These are phyloP conservation scores for Cydonia oblonga DNA, from an alignment of 331 rosid species.

Conservation along the genomic window DNA sequence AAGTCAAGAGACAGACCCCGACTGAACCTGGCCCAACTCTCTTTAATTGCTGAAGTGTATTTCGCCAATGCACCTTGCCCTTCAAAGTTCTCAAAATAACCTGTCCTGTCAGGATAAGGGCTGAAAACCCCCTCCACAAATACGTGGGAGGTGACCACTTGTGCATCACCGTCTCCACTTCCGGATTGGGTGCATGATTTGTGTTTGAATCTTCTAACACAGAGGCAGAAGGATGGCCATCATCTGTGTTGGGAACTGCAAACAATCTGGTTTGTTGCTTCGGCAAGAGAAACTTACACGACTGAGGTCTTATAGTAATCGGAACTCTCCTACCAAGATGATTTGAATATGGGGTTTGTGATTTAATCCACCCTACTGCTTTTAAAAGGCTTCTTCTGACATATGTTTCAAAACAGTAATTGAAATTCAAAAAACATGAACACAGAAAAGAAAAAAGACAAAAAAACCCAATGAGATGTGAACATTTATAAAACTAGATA, in stretches of 20 bases:
- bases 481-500: neutral
- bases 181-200: slow-evolving; percentile 38
- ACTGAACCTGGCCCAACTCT: slow-evolving; percentile 89
- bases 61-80: slow-evolving; percentile 81
- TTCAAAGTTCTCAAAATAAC: slow-evolving; percentile 55
- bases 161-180: slow-evolving; percentile 25
- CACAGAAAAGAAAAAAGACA: neutral
- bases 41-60: slow-evolving; percentile 82
- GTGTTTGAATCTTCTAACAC: slow-evolving; percentile 36
- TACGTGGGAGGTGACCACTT: slow-evolving; percentile 86
- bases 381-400: slow-evolving; percentile 36
- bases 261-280: slow-evolving; percentile 27
- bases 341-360: slow-evolving; percentile 19
- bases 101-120: slow-evolving; percentile 66
- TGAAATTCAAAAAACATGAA: neutral
- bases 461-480: neutral
- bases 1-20: slow-evolving; percentile 86
- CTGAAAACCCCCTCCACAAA: slow-evolving; percentile 87
- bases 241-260: slow-evolving; percentile 42
- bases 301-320: slow-evolving; percentile 22
- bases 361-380: slow-evolving; percentile 20
- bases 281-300: slow-evolving; percentile 6
- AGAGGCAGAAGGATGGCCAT: slow-evolving; percentile 44
- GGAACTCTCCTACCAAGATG: slow-evolving; percentile 18
- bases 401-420: neutral